Percentiles rank a stretch among this genome's conserved stretches.
Evolutionary conservation across 176 grass and related monocot genomes (phyloP).

Genomic region (Areca catechu): DNA sequence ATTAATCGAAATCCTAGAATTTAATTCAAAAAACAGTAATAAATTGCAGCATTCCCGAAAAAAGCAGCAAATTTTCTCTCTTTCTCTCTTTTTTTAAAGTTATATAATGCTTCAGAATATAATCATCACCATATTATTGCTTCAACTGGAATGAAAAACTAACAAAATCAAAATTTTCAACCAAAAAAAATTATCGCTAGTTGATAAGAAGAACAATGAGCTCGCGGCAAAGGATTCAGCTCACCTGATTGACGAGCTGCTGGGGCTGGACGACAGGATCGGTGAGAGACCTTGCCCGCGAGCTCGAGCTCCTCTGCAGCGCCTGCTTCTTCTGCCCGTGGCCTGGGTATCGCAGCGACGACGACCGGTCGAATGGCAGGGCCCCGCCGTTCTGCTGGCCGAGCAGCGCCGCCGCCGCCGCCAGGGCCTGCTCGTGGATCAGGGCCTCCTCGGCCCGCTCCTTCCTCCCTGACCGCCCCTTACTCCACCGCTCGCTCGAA

Average conservation of each 20-base stretch:
- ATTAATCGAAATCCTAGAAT: too few relatives aligned
- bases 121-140: too few relatives aligned
- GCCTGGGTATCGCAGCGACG: slow-evolving; percentile 53
- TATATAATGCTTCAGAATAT: too few relatives aligned
- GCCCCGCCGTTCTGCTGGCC: slow-evolving; percentile 35
- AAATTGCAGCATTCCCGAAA: too few relatives aligned
- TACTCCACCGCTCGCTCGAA: slow-evolving; percentile 6
- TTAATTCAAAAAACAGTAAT: too few relatives aligned
- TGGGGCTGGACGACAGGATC: slow-evolving; percentile 74
- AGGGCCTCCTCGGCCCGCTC: slow-evolving; percentile 3
- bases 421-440: slow-evolving; percentile 76
- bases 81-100: too few relatives aligned
- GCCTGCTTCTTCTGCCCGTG: slow-evolving; percentile 36
- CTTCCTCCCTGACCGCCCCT: slow-evolving; percentile 10
- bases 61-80: too few relatives aligned
- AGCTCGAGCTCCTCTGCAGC: slow-evolving; percentile 75
- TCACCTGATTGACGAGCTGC: slow-evolving; percentile 76
- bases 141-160: too few relatives aligned
- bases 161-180: background rate
- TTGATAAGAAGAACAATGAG: background rate
- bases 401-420: slow-evolving; percentile 62
- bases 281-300: slow-evolving; percentile 56
- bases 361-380: slow-evolving; percentile 57
- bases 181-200: background rate
- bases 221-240: background rate